These are phyloP conservation scores for Ziziphus jujuba DNA, from an alignment of 306 rosid genomes.

Conservation along the genomic window DNA sequence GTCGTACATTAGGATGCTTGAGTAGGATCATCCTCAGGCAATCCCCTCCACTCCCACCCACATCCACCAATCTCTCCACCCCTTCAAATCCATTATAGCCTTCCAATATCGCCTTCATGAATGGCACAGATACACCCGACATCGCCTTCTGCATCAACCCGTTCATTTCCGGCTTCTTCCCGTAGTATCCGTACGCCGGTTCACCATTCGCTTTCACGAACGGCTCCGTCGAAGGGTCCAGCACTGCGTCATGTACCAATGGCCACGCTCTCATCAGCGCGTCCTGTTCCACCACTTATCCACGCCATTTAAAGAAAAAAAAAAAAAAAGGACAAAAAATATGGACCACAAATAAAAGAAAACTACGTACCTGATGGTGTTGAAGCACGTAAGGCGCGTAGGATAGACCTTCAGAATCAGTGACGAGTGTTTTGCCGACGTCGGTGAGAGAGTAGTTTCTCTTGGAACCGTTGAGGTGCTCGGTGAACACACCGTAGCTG, in stretches of 20 bases:
- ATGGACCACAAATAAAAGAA: not conserved
- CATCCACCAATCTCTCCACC: conserved; percentile 67
- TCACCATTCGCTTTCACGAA: conserved; percentile 77
- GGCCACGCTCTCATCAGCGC: conserved; percentile 85
- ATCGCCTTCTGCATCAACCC: conserved; percentile 75
- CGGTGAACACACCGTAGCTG: conserved; percentile 69
- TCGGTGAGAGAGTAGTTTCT: conserved; percentile 72
- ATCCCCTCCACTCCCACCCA: conserved; percentile 92
- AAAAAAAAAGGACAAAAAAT: not conserved
- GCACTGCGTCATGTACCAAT: conserved; percentile 81
- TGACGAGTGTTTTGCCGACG: conserved; percentile 72
- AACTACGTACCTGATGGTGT: conserved; percentile 71
- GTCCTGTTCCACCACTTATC: conserved; percentile 28
- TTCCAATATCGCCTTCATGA: conserved; percentile 64
- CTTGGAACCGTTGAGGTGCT: conserved; percentile 37
- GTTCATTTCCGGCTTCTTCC: conserved; percentile 74
- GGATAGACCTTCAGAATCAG: conserved; percentile 61
- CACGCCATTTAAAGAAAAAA: not conserved
- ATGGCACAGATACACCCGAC: conserved; percentile 87
- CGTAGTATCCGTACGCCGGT: conserved; percentile 65
- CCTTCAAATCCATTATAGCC: conserved; percentile 68
- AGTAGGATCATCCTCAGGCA: conserved; percentile 78
- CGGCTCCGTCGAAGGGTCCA: conserved; percentile 71
- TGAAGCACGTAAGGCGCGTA: conserved; percentile 74
- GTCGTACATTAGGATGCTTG: conserved; percentile 44